Percentiles rank a stretch among this genome's conserved stretches.
phyloP scores from a whole-genome alignment of 208 protist species.

The Trypanosoma cruzi region DNA sequence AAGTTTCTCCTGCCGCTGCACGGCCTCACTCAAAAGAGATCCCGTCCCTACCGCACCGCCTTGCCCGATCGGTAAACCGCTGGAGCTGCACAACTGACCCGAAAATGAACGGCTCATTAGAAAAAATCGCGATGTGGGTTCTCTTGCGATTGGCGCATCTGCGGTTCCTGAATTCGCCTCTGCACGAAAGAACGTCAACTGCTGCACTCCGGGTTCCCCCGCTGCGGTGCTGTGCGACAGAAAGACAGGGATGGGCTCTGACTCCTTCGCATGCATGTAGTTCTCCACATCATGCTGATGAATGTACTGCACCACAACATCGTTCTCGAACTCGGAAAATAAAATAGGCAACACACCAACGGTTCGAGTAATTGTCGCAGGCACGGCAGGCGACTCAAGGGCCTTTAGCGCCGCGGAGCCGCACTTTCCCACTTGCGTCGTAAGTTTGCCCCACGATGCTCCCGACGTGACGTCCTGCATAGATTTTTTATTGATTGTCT shows the following conservation, averaged over 20 bases:
- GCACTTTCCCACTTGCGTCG: not conserved
- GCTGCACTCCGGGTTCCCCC: constrained; percentile 57
- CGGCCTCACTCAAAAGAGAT: constrained; percentile 19
- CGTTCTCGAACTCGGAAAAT: constrained; percentile 62
- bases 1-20: constrained; percentile 19
- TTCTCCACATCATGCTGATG: constrained; percentile 41
- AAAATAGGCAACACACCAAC: constrained; percentile 45
- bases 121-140: not conserved
- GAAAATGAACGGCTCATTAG: not conserved
- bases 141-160: not conserved
- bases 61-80: not conserved
- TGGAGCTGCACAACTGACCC: not conserved
- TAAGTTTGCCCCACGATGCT: constrained; percentile 10
- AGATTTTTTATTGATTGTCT: not conserved
- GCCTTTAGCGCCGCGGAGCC: not conserved
- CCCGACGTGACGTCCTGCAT: not conserved
- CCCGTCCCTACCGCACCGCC: not conserved
- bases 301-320: constrained; percentile 64
- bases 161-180: not conserved
- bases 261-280: constrained; percentile 30
- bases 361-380: not conserved
- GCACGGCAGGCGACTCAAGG: not conserved
- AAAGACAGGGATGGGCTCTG: constrained; percentile 38
- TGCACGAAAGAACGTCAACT: constrained; percentile 53
- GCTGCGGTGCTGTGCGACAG: constrained; percentile 43